phyloP scores from a whole-genome alignment of 768 basidiomycete species.

The Russula virescens region DNA sequence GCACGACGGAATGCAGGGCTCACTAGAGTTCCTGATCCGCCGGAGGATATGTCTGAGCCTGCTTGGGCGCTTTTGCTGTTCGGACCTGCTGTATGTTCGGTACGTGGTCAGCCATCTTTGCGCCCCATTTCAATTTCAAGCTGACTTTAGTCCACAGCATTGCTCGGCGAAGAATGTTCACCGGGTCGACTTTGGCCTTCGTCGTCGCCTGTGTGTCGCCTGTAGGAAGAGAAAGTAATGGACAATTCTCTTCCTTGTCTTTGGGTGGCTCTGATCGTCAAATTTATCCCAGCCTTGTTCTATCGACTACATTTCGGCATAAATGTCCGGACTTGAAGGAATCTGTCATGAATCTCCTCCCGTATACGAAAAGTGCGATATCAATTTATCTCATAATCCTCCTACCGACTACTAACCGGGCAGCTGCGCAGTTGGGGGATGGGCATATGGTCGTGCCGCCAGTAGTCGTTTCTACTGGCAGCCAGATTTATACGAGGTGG shows the following conservation, averaged over 20 bases:
- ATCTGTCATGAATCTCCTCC: constrained; percentile 17
- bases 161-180: constrained; percentile 18
- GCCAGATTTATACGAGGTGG: constrained; percentile 16
- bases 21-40: constrained; percentile 13
- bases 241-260: background rate
- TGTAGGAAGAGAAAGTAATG: constrained; percentile 20
- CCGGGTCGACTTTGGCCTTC: constrained; percentile 21
- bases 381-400: background rate
- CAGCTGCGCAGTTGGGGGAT: constrained; percentile 18
- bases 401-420: background rate
- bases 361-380: constrained; percentile 18
- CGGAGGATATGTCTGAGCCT: constrained; percentile 24
- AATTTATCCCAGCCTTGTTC: constrained; percentile 7
- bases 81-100: constrained; percentile 19
- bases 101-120: background rate
- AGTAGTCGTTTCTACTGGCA: constrained; percentile 20
- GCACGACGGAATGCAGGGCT: constrained; percentile 8
- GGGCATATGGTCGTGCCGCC: constrained; percentile 16
- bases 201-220: constrained; percentile 15
- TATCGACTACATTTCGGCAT: constrained; percentile 8
- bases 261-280: background rate
- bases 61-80: constrained; percentile 22
- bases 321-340: constrained; percentile 20
- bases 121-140: background rate
- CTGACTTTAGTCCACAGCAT: background rate